A percentile compares a stretch with the other conserved stretches of the same genome.
Conservation (phyloP, 768 basidiomycete species). For the Leccinum ochraceum region DNA sequence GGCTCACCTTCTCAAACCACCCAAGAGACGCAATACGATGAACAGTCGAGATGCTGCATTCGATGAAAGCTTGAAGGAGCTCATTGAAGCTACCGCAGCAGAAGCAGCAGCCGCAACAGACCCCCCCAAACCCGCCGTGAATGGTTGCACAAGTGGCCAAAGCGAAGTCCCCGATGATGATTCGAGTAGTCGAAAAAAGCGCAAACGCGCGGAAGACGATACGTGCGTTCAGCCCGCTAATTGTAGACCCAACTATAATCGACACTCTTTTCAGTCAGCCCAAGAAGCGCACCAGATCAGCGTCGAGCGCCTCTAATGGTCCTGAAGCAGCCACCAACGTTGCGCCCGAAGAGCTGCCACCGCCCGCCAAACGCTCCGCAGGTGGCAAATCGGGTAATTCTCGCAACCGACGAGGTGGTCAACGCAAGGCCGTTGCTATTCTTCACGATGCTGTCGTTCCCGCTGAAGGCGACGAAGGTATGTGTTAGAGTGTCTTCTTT, state of each 20-base stretch:
- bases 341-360: conserved; percentile 42
- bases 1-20: too few relatives aligned
- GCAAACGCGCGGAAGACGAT: conserved; percentile 77
- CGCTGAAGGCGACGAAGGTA: conserved; percentile 68
- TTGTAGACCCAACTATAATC: conserved; percentile 7
- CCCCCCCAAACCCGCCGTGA: conserved; percentile 33
- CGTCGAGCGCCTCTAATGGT: conserved; percentile 68
- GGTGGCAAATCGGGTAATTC: conserved; percentile 29
- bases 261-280: conserved; percentile 38
- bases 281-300: conserved; percentile 77
- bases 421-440: conserved; percentile 25
- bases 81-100: conserved; percentile 72
- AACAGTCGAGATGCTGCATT: conserved; percentile 95
- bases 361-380: conserved; percentile 34
- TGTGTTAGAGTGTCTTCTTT: conserved; percentile 25
- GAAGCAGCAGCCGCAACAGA: conserved; percentile 62
- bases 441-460: conserved; percentile 25
- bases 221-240: conserved; percentile 44
- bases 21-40: conserved; percentile 95
- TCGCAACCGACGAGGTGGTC: conserved; percentile 35
- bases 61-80: conserved; percentile 81
- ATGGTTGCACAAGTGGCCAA: conserved; percentile 43
- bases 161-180: conserved; percentile 52
- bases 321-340: conserved; percentile 40
- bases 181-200: conserved; percentile 56